Evolutionary conservation across 805 yeast genomes (phyloP).

Genomic region (Kregervanrija delftensis): DNA sequence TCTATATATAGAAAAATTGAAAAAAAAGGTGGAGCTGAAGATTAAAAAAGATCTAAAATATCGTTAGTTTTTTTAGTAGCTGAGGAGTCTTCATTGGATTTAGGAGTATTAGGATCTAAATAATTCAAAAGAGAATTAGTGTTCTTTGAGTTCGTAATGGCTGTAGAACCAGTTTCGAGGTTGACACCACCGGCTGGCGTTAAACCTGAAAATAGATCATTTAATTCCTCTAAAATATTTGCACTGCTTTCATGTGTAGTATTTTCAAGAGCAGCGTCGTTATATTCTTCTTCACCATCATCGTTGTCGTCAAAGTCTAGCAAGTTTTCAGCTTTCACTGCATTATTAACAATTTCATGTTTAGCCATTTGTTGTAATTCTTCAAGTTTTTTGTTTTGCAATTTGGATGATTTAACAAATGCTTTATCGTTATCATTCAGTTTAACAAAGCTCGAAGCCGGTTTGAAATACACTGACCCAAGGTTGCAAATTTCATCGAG

Average conservation of each 20-base stretch:
- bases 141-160: neutral
- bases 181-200: too few species aligned
- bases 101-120: neutral
- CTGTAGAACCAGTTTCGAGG: neutral
- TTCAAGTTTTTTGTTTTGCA: slow-evolving; percentile 53
- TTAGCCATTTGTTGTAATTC: slow-evolving; percentile 75
- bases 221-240: slow-evolving; percentile 63
- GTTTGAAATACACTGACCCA: slow-evolving; percentile 85
- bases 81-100: neutral
- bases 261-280: slow-evolving; percentile 12
- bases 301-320: slow-evolving; percentile 78
- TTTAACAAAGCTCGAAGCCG: slow-evolving; percentile 54
- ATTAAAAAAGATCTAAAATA: slow-evolving; percentile 3
- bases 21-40: neutral
- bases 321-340: slow-evolving; percentile 68
- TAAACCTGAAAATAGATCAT: slow-evolving; percentile 51
- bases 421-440: slow-evolving; percentile 11
- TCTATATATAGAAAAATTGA: neutral
- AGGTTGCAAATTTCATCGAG: slow-evolving; percentile 74
- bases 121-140: neutral
- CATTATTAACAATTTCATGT: slow-evolving; percentile 56
- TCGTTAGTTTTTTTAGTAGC: slow-evolving; percentile 1
- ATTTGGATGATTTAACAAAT: slow-evolving; percentile 16
- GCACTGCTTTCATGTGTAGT: slow-evolving; percentile 22
- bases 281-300: slow-evolving; percentile 6